Evolutionary conservation across 1,284 basidiomycete species (phyloP), one percentile per base, ranked within the genome.

Genomic region (Acaromyces ingoldii): DNA sequence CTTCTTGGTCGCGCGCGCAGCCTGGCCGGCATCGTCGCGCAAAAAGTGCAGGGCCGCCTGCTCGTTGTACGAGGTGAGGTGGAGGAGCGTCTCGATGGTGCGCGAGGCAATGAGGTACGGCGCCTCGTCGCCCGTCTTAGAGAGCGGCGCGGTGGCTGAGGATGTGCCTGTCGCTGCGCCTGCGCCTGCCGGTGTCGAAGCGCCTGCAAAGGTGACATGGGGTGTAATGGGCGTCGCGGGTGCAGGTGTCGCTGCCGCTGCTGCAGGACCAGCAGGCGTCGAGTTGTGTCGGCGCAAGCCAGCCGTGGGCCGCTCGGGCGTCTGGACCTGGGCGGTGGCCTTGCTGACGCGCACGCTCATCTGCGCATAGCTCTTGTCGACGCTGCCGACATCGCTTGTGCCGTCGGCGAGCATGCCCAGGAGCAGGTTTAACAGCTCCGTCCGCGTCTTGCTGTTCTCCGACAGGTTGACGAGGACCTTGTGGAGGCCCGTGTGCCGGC

Each of bases 401-500:
- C 93, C 93, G 66, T 96, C 95, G 75, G 96, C 90, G 4, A 98
- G 80, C 57, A 98, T 90, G 58, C 84, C 87, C 10, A 99, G 81
- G 17, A 99, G 82, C 25, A 96, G 82, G 71, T 91, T 92, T 79
- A 98, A 88, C 25, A 98, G 81, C 66, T 99, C 95, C 2, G 84
- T 84, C 19, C 93, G 83, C 1, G 92, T 93, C 74, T 88, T 90
- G 2, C 84, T 80, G 75, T 99, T 98, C 78, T 98, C 91, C 76
- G 91, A 97, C 4, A 99, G 81, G 74, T 98, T 93, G 60, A 89
- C 86, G 25, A 99, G 83, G 1, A 97, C 87, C 74, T 88, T 88
- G 77, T 91, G 88, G 19, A 99, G 81, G 21, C 87, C 79, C 34
- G 84, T 87, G 78, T 91, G 89, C 77, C 85, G 85, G 49, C 60